These are phyloP conservation scores for Karstenula rhodostoma DNA, from an alignment of 2,329 filamentous ascomycete genomes.

Conservation along the genomic window DNA sequence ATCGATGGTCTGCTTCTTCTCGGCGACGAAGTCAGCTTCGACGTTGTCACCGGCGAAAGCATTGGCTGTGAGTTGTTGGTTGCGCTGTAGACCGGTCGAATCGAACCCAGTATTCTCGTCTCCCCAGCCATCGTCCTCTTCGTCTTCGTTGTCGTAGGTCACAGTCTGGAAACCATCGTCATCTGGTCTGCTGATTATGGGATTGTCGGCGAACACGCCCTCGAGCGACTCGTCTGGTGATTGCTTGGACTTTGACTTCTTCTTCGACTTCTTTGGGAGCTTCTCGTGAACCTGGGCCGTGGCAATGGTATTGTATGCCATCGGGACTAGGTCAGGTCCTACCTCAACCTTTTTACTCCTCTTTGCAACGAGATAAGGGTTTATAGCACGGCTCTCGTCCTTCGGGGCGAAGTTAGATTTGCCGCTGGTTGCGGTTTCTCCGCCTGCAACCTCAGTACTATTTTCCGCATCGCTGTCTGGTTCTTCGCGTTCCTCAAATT, in stretches of 20 bases:
- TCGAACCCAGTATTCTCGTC: constrained; percentile 53
- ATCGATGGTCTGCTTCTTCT: constrained; percentile 75
- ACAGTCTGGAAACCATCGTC: constrained; percentile 57
- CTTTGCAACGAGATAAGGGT: constrained; percentile 47
- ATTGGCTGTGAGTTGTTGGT: constrained; percentile 74
- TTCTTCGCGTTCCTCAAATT: constrained; percentile 67
- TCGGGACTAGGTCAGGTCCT: constrained; percentile 25
- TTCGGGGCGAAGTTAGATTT: constrained; percentile 20
- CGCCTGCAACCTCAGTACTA: constrained; percentile 35
- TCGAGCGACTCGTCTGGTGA: constrained; percentile 24
- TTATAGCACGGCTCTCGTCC: constrained; percentile 21
- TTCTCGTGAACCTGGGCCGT: constrained; percentile 14
- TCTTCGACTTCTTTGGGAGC: constrained; percentile 22
- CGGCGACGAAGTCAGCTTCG: constrained; percentile 77
- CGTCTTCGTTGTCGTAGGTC: constrained; percentile 42
- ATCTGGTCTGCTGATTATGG: constrained; percentile 44
- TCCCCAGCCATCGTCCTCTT: constrained; percentile 33
- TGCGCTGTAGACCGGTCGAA: constrained; percentile 54
- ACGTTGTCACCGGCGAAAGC: constrained; percentile 91
- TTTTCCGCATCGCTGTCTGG: constrained; percentile 55
- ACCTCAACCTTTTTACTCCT: constrained; percentile 35
- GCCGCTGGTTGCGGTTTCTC: constrained; percentile 33
- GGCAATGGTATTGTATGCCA: constrained; percentile 23
- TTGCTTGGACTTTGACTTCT: constrained; percentile 30
- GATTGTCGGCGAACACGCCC: constrained; percentile 39